phyloP scores from a whole-genome alignment of 2,329 filamentous ascomycete genomes.

The Colletotrichum tabaci region DNA sequence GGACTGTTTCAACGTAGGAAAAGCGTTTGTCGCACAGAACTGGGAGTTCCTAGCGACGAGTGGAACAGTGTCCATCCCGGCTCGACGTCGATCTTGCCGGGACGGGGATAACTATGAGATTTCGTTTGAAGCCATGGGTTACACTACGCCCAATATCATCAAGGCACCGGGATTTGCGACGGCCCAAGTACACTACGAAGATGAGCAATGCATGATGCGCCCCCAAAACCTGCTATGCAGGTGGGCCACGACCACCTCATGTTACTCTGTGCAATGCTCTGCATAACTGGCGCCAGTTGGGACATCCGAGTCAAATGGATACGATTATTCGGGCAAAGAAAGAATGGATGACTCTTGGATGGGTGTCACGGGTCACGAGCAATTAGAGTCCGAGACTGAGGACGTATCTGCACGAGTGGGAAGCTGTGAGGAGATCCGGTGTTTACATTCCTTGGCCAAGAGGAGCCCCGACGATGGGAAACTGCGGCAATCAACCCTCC shows the following conservation, averaged over 20 bases:
- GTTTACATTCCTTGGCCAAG: background rate
- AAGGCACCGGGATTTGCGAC: background rate
- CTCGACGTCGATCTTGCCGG: constrained; percentile 2
- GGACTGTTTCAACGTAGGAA: constrained; percentile 14
- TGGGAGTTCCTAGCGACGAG: constrained; percentile 16
- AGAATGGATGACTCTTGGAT: background rate
- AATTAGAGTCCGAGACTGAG: constrained; percentile 8
- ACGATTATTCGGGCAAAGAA: background rate
- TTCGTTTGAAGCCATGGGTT: background rate
- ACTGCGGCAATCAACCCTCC: background rate
- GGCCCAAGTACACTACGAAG: constrained; percentile 6
- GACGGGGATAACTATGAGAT: background rate
- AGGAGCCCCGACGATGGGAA: background rate
- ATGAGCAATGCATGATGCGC: constrained; percentile 10
- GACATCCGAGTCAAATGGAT: constrained; percentile 1
- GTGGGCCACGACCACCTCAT: constrained; percentile 10
- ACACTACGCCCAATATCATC: background rate
- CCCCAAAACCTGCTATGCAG: constrained; percentile 23
- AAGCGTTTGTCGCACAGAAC: constrained; percentile 13
- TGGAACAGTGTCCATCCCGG: constrained; percentile 2
- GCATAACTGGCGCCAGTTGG: constrained; percentile 8
- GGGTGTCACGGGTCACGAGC: background rate
- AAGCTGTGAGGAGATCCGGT: constrained; percentile 20
- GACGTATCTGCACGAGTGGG: background rate
- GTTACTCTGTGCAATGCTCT: background rate